These are phyloP conservation scores for Talaromyces borbonicus DNA, from an alignment of 495 filamentous ascomycete species.

Conservation along the genomic window DNA sequence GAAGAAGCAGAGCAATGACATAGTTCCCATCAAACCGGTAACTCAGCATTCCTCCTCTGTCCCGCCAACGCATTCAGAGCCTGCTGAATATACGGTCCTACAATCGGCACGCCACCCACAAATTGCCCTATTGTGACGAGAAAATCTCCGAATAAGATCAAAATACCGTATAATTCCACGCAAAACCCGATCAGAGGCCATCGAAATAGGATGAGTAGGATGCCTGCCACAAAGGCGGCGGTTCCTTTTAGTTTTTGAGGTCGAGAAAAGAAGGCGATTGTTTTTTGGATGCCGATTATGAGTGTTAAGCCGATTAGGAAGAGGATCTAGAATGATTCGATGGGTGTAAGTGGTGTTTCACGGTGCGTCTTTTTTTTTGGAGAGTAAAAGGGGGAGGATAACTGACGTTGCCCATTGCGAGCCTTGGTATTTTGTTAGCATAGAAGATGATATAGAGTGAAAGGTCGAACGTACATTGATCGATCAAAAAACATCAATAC, in stretches of 20 bases:
- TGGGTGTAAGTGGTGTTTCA: neutral
- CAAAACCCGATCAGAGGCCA: conserved; percentile 86
- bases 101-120: conserved; percentile 70
- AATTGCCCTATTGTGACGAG: conserved; percentile 86
- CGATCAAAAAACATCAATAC: conserved; percentile 96
- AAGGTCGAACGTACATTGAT: conserved; percentile 56
- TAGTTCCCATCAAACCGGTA: conserved; percentile 52
- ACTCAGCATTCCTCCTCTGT: conserved; percentile 59
- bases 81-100: conserved; percentile 72
- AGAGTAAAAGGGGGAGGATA: neutral
- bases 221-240: conserved; percentile 76
- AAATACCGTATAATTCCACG: conserved; percentile 85
- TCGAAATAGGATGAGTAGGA: conserved; percentile 72
- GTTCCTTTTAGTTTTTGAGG: conserved; percentile 88
- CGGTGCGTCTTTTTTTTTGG: neutral
- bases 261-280: conserved; percentile 83
- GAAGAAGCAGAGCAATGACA: too few species aligned
- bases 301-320: conserved; percentile 92
- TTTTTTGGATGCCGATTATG: conserved; percentile 90
- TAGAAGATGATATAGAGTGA: too few species aligned
- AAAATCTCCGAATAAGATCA: conserved; percentile 92
- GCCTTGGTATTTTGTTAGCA: conserved; percentile 28
- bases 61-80: conserved; percentile 55
- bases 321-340: conserved; percentile 55
- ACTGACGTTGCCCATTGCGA: conserved; percentile 81